Base-by-base conservation (phyloP, 1,139 yeast species). In the Candida sojae region DNA sequence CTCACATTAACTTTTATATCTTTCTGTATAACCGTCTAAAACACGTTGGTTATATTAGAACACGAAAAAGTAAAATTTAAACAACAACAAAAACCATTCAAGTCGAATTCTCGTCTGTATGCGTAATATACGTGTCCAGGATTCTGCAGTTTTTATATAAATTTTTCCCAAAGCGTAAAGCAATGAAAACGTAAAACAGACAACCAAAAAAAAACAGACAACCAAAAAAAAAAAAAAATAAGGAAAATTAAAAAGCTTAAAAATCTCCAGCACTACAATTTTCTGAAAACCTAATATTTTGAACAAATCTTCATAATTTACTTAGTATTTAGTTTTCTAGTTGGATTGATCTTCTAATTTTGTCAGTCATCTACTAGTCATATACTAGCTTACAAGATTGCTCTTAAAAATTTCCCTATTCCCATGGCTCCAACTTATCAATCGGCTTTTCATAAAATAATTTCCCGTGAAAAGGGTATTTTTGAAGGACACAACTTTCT, bases 401-500 rank as follows among this genome's bases (percentile, higher is more conserved):
- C 9, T 26, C 5, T 6, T 8, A 26, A 6, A 26, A 4, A 26
- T 6, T 26, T 26, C 23, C 44, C 25, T 7, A 25, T 32, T 3
- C 12, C 26, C 37, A 35, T 37, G 42, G 30, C 39, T 39, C 43
- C 39, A n/a, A 36, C 42, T 25, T 53, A 54, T 36, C 53, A 50
- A 37, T 56, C 71, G 8, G 59, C 71, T 8, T 68, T 66, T 51
- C 73, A 70, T 39, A 65, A 63, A 48, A 56, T 64, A 11, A 66
- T 73, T 43, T 51, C 61, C 39, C 63, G 70, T 44, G 72, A 68
- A 49, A 69, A 67, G 48, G 80, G 79, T 2, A 54, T 63, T 8
- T 71, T 71, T 60, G 61, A 62, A 39, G 78, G 76, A 5, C 56
- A 60, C 29, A 63, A 68, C 56, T 67, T 74, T 51, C 58, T 62